phyloP scores from a whole-genome alignment of 2,329 filamentous ascomycete species.

The Ophidiomyces ophidiicola region DNA sequence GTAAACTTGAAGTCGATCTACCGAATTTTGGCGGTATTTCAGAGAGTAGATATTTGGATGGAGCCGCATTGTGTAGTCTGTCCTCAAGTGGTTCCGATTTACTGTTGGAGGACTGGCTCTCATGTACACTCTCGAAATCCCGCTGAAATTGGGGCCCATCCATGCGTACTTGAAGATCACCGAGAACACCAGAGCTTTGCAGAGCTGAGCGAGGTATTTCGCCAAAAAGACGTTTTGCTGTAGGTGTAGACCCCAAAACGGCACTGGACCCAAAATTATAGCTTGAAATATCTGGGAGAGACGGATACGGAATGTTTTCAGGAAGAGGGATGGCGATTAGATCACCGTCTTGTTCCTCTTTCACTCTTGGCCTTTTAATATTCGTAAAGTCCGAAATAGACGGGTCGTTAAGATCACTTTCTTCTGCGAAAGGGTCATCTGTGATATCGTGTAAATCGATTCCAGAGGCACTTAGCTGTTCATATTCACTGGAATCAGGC shows the following conservation, averaged over 20 bases:
- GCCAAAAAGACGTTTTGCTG: slow-evolving; percentile 42
- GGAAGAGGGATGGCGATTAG: slow-evolving; percentile 13
- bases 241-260: slow-evolving; percentile 16
- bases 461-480: slow-evolving; percentile 46
- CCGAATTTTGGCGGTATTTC: slow-evolving; percentile 20
- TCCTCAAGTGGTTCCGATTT: slow-evolving; percentile 9
- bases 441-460: slow-evolving; percentile 46
- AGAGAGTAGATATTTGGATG: slow-evolving; percentile 11
- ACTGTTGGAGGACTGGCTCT: slow-evolving; percentile 25
- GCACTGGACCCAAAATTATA: slow-evolving; percentile 20
- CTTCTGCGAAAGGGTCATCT: slow-evolving; percentile 25
- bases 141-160: slow-evolving; percentile 18
- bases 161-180: slow-evolving; percentile 20
- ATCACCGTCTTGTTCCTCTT: slow-evolving; percentile 8
- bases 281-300: slow-evolving; percentile 31
- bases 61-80: slow-evolving; percentile 10
- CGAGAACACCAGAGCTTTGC: slow-evolving; percentile 41
- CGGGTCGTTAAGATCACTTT: slow-evolving; percentile 26
- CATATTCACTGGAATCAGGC: slow-evolving; percentile 21
- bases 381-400: slow-evolving; percentile 8
- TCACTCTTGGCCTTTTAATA: slow-evolving; percentile 15
- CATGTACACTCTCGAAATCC: slow-evolving; percentile 13
- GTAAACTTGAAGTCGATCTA: slow-evolving; percentile 35
- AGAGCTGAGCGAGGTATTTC: slow-evolving; percentile 48
- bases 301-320: slow-evolving; percentile 31